These are phyloP conservation scores for Cutaneotrichosporon sp. DNA, from an alignment of 1,284 basidiomycete genomes.

Conservation along the genomic window DNA sequence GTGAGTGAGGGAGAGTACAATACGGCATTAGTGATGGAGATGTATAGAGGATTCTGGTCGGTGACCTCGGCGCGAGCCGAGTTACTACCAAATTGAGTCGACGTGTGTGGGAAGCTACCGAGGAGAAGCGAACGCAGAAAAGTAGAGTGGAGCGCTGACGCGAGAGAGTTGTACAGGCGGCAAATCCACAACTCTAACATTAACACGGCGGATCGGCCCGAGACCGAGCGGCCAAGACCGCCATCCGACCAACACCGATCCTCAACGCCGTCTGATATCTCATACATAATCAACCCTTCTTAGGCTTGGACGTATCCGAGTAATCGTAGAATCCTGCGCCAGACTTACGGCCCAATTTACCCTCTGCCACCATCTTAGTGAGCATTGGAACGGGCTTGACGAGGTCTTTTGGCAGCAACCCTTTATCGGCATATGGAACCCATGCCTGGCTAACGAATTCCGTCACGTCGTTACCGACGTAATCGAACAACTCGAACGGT, in stretches of 20 bases:
- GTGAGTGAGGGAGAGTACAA: neutral
- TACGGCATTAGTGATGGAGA: neutral
- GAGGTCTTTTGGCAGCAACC: conserved; percentile 53
- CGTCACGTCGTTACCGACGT: conserved; percentile 57
- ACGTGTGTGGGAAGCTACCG: neutral
- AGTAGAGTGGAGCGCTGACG: neutral
- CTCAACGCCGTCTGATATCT: neutral
- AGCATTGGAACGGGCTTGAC: conserved; percentile 54
- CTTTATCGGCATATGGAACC: conserved; percentile 55
- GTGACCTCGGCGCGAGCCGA: neutral
- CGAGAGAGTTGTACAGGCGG: neutral
- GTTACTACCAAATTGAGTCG: neutral
- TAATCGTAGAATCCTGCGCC: conserved; percentile 54
- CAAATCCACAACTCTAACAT: neutral
- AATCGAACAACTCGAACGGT: conserved; percentile 60
- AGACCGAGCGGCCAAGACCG: neutral
- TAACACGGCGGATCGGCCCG: neutral
- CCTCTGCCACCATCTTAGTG: conserved; percentile 57
- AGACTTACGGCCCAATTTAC: conserved; percentile 59
- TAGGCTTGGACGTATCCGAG: conserved; percentile 10
- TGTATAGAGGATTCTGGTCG: neutral
- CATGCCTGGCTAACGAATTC: conserved; percentile 58
- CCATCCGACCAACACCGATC: neutral
- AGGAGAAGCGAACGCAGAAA: neutral
- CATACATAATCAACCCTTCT: conserved; percentile 4